phyloP scores from a whole-genome alignment of 2,329 filamentous ascomycete species.

The Didymella exigua region DNA sequence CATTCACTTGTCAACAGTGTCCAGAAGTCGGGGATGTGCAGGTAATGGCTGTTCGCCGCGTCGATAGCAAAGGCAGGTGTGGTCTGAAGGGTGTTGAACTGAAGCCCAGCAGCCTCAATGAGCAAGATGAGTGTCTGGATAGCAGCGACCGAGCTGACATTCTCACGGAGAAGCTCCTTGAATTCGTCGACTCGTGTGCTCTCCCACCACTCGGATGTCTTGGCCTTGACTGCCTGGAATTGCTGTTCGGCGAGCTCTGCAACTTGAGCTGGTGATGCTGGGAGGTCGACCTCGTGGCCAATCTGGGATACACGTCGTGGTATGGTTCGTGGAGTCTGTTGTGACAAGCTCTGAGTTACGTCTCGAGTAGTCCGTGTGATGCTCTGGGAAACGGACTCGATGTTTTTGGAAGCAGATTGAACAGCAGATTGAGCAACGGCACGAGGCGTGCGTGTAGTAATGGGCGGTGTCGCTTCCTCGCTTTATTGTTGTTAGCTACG shows the following conservation, averaged over 20 bases:
- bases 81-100: conserved; percentile 72
- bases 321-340: conserved; percentile 42
- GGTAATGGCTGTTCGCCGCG: conserved; percentile 62
- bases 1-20: conserved; percentile 75
- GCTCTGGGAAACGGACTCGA: conserved; percentile 11
- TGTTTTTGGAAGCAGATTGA: conserved; percentile 25
- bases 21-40: conserved; percentile 82
- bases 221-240: conserved; percentile 73
- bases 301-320: conserved; percentile 61
- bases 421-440: conserved; percentile 26
- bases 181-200: conserved; percentile 70
- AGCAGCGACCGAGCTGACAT: conserved; percentile 69
- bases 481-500: conserved; percentile 38
- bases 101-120: conserved; percentile 72
- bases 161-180: conserved; percentile 69
- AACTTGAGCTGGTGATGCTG: conserved; percentile 71
- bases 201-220: conserved; percentile 68
- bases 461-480: conserved; percentile 47
- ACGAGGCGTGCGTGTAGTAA: conserved; percentile 9
- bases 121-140: conserved; percentile 52
- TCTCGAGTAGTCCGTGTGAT: conserved; percentile 2
- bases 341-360: conserved; percentile 7
- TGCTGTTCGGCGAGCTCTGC: conserved; percentile 66
- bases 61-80: conserved; percentile 69
- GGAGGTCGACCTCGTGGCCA: conserved; percentile 62